Conservation (phyloP, 108 stramenopile genomes). For the Skeletonema grethae region DNA sequence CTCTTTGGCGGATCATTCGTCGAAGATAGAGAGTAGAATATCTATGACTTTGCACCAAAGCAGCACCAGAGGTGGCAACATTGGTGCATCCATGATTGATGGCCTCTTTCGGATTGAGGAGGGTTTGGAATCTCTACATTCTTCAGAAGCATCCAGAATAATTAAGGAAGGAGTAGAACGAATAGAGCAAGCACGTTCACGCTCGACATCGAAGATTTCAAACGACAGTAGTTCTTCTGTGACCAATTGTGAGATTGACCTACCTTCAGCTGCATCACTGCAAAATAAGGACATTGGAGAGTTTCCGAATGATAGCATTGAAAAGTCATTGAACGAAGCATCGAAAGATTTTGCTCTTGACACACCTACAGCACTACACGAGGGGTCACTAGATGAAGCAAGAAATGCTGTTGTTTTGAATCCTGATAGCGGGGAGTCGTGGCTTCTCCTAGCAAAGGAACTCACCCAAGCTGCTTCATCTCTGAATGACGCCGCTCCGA, state of each 20-base stretch:
- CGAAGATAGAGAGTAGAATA: conserved; percentile 29
- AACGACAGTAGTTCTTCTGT: background rate
- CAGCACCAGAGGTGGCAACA: conserved; percentile 24
- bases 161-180: conserved; percentile 2
- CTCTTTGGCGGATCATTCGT: conserved; percentile 19
- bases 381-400: conserved; percentile 6
- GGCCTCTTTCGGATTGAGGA: conserved; percentile 32
- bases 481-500: background rate
- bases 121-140: background rate
- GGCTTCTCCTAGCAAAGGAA: conserved; percentile 35
- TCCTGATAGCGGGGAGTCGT: conserved; percentile 46
- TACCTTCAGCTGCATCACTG: background rate
- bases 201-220: background rate
- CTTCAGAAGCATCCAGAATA: background rate
- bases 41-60: conserved; percentile 30
- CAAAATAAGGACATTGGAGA: conserved; percentile 7
- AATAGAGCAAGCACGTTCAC: conserved; percentile 1
- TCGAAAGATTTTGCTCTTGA: background rate
- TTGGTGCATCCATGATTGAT: conserved; percentile 26
- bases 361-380: conserved; percentile 8
- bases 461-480: conserved; percentile 13
- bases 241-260: conserved; percentile 23
- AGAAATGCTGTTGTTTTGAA: conserved; percentile 26
- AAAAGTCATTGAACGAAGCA: background rate
- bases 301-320: conserved; percentile 17